Base-by-base conservation (phyloP, 768 basidiomycete species). In the Phaeotremella skinneri region DNA sequence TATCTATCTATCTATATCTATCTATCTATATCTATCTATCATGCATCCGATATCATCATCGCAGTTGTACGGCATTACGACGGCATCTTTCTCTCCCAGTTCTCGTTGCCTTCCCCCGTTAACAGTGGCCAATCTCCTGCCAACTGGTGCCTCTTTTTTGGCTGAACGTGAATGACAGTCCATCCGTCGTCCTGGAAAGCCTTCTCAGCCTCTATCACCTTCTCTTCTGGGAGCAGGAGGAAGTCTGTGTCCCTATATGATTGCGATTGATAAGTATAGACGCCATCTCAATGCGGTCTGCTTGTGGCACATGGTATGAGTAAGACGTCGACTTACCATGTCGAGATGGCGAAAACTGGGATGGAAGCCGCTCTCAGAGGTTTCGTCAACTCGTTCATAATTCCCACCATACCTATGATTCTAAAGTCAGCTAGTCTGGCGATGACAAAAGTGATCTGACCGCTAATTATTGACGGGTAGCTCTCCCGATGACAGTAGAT, bases 221-320 rank as follows among this genome's bases (percentile, higher is more conserved):
- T 56, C 21, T 61, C 37, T 5, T 53, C 48, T n/a, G 59, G 59
- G 1, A 61, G 54, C 4, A 61, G 49, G 23, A 61, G 34, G 37
- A 55, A 56, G 26, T 61, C 59, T 11, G 59, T 61, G 9, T 53
- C 52, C 59, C 59, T 61, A 29, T 41, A n/a, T 47, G 20, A 21
- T 4, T 48, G 43, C 51, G 23, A 56, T 45, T 11, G 13, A 55
- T 32, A 32, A 54, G 17, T 37, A 17, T 7, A 37, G 9, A 45
- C n/a, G n/a, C n/a, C n/a, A 9, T 32, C 6, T 32, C 30, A 14
- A 5, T 31, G 9, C 21, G 47, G 11, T 11, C 47, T 11, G 21
- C 14, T 11, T 23, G 47, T 48, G 50, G 13, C 13, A 31, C 21
- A 11, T 23, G 29, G 21, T 4, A 17, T 14, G 50, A 25, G n/a